Evolutionary conservation across 2,329 filamentous ascomycete species (phyloP), one percentile per base, ranked within the genome.

Genomic region (Cladosporium colombiae): DNA sequence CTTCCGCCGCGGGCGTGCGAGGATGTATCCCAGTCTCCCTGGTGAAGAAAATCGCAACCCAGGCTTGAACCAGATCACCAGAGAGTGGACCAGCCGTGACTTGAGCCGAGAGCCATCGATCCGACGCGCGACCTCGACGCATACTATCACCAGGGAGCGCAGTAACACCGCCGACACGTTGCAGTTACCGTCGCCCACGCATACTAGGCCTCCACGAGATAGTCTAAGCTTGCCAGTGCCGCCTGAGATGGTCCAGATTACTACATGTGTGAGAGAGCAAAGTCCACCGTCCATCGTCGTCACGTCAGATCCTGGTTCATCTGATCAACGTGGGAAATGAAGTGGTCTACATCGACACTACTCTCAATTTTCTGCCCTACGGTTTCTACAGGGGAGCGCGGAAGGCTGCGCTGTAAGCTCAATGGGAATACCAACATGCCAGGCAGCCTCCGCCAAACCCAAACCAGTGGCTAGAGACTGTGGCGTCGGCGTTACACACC

Each of bases 21-120:
- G 75, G n/a, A 77, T 80, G n/a, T 89, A 82, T 57, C 86, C 86
- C 0, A 80, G 83, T 63, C 78, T 86, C 0, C 86, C 86, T 0
- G 86, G 85, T 2, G 86, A 88, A 68, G 70, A 67, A 1, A 67
- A 75, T 2, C 79, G 83, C 33, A 86, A 86, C 56, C 11, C 67
- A 33, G 49, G 65, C 31, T 49, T 70, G 66, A 35, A 57, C 23
- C 55, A 57, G 37, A 57, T 57, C 33, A 33, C 29, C 55, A 25
- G 33, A 14, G n/a, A 57, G 33, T 57, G 33, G 55, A 57, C 55
- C 2, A 57, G 31, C n/a, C 55, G 55, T 14, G 31, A 57, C 14
- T 33, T 33, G 2, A 57, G 55, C 31, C 55, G 55, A 0, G 55
- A 35, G 10, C 55, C 55, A 13, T 40, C 55, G 18, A 35, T 40